A percentile compares a stretch with the other conserved stretches of the same genome.
These are phyloP conservation scores for Thalassia testudinum DNA, from an alignment of 116 monocot species.

Conservation along the genomic window DNA sequence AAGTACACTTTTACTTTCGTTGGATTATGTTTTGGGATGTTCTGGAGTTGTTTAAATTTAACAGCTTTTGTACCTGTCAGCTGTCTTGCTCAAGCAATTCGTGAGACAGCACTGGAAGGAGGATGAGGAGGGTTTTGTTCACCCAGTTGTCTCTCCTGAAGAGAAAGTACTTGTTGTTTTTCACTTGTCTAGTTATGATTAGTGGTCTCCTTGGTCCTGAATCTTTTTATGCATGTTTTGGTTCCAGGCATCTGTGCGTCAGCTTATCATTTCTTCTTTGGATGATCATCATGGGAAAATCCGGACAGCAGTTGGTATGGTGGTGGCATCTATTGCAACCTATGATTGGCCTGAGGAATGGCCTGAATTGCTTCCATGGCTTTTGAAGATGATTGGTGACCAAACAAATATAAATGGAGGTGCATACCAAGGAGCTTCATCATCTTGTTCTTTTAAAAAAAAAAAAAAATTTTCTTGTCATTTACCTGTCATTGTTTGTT, in stretches of 20 bases:
- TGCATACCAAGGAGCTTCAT: conserved; percentile 3
- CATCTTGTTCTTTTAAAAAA: not conserved
- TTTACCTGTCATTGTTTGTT: not conserved
- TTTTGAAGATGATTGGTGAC: conserved; percentile 66
- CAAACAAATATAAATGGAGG: conserved; percentile 68
- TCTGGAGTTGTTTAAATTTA: conserved; percentile 25
- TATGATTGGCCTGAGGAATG: conserved; percentile 98
- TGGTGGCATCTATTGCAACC: conserved; percentile 56
- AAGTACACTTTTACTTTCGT: not conserved
- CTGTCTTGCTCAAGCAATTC: conserved; percentile 90
- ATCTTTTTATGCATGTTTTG: not conserved
- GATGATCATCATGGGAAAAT: conserved; percentile 78
- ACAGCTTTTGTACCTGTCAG: conserved; percentile 51
- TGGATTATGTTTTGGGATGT: not conserved
- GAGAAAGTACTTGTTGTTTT: conserved; percentile 50
- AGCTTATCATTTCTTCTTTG: conserved; percentile 57
- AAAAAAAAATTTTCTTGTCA: not conserved
- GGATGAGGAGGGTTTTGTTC: conserved; percentile 61
- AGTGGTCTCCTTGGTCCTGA: not conserved
- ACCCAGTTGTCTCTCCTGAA: conserved; percentile 54
- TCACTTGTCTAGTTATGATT: not conserved
- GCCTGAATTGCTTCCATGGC: conserved; percentile 80
- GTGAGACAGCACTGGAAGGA: conserved; percentile 95
- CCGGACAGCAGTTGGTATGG: conserved; percentile 88
- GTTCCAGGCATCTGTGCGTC: conserved; percentile 45